phyloP scores from a whole-genome alignment of 2,329 filamentous ascomycete species.

The Aureobasidium sp. region DNA sequence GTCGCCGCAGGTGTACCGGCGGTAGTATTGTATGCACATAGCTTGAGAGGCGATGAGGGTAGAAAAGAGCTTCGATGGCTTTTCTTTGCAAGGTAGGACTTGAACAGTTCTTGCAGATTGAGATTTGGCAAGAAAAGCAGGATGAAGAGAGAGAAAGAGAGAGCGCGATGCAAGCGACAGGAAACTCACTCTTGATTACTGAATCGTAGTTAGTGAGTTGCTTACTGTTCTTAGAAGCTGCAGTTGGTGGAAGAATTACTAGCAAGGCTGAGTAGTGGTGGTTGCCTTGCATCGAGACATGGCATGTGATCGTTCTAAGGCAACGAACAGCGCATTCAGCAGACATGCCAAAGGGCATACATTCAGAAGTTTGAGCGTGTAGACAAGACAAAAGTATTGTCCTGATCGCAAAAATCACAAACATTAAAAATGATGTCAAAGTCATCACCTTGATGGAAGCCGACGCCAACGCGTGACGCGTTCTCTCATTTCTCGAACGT shows the following conservation, averaged over 20 bases:
- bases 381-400: too few species aligned
- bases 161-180: neutral
- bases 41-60: neutral
- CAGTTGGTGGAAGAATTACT: neutral
- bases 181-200: too few species aligned
- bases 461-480: constrained; percentile 1
- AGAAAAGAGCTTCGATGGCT: too few species aligned
- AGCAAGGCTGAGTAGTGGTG: neutral
- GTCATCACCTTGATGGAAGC: neutral
- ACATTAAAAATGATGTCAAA: neutral
- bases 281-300: neutral
- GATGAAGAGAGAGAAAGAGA: neutral
- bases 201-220: neutral
- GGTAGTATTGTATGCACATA: neutral
- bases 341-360: neutral
- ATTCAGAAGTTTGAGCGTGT: too few species aligned
- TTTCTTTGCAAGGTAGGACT: too few species aligned
- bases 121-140: neutral
- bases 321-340: neutral
- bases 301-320: neutral
- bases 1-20: neutral
- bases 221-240: neutral
- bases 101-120: neutral
- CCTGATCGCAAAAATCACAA: too few species aligned
- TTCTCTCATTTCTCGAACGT: neutral